phyloP scores from a whole-genome alignment of 257 asterid species.

The Solanum pennellii region DNA sequence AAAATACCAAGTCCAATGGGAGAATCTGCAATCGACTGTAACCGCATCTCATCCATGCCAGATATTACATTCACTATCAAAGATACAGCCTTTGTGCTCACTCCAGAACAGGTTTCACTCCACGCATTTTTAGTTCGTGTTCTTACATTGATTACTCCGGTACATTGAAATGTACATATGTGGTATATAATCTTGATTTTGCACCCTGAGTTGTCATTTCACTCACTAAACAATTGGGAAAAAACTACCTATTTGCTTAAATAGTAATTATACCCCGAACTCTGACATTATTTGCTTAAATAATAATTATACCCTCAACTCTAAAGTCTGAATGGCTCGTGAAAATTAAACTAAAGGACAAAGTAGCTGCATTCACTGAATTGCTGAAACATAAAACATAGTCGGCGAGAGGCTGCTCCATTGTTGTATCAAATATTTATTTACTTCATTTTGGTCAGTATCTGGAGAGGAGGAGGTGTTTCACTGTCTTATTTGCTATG shows the following conservation, averaged over 20 bases:
- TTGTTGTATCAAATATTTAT: not conserved
- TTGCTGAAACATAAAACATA: not conserved
- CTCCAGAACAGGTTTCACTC: slow-evolving; percentile 71
- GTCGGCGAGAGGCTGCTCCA: not conserved
- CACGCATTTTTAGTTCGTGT: not conserved
- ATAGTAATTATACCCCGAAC: not conserved
- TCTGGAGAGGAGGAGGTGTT: not conserved
- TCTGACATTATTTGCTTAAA: not conserved
- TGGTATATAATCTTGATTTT: not conserved
- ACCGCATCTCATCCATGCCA: slow-evolving; percentile 44
- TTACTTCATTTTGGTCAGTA: not conserved
- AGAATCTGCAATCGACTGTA: slow-evolving; percentile 63
- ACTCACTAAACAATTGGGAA: not conserved
- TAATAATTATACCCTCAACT: not conserved
- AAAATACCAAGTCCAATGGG: slow-evolving; percentile 85
- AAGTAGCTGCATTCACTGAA: not conserved
- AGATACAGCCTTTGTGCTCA: slow-evolving; percentile 38
- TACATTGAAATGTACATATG: not conserved
- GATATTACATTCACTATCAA: slow-evolving; percentile 64
- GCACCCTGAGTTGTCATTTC: not conserved
- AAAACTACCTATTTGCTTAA: not conserved
- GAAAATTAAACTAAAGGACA: not conserved
- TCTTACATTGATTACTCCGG: not conserved
- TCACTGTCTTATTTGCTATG: not conserved
- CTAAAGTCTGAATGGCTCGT: not conserved